Conservation (phyloP, 169 alveolate genomes). For the Cryptosporidium parvum region DNA sequence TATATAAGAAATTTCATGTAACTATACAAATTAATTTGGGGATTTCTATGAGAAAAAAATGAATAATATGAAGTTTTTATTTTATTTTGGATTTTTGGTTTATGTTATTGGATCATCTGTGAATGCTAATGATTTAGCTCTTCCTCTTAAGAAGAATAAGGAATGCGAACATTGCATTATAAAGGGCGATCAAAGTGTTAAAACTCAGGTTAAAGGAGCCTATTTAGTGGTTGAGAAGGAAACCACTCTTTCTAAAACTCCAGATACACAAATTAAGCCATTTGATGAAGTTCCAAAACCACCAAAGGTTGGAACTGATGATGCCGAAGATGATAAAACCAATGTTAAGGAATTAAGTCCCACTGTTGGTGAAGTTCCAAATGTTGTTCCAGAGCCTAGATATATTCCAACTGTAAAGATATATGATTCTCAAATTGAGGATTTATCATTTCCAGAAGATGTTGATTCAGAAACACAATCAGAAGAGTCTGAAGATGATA, state of each 20-base stretch:
- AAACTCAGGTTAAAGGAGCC: not conserved
- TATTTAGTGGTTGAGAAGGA: slow-evolving; percentile 17
- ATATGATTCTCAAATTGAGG: slow-evolving; percentile 40
- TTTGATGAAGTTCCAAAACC: slow-evolving; percentile 16
- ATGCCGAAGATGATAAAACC: not conserved
- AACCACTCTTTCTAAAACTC: not conserved
- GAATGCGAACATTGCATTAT: slow-evolving; percentile 6
- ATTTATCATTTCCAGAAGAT: slow-evolving; percentile 23
- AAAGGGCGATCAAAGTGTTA: not conserved
- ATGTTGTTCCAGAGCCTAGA: slow-evolving; percentile 50
- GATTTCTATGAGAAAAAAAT: slow-evolving; percentile 2
- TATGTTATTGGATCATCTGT: slow-evolving; percentile 13
- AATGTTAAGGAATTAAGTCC: not conserved
- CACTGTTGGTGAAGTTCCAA: slow-evolving; percentile 28
- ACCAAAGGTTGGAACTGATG: slow-evolving; percentile 4
- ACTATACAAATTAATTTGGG: not conserved
- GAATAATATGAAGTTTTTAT: slow-evolving; percentile 21
- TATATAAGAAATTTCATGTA: not conserved
- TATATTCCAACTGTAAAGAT: not conserved
- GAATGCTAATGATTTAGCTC: not conserved
- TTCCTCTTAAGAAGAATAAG: not conserved
- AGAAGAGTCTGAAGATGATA: slow-evolving; percentile 21
- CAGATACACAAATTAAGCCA: not conserved
- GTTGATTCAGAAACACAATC: not conserved
- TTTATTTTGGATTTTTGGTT: not conserved